phyloP scores from a whole-genome alignment of 495 filamentous ascomycete genomes.

The Podospora anserina region DNA sequence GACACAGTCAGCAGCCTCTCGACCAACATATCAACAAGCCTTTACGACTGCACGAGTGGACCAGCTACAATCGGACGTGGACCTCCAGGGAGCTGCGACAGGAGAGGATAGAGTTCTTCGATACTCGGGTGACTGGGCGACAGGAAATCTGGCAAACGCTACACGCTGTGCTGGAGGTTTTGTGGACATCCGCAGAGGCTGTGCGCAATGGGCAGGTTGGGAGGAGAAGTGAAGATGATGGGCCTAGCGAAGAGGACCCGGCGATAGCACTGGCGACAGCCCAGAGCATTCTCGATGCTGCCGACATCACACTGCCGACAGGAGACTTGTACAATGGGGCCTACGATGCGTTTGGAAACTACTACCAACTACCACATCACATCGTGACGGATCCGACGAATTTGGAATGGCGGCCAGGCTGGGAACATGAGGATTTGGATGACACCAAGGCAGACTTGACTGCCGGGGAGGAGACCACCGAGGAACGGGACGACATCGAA shows the following conservation, averaged over 20 bases:
- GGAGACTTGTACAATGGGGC: constrained; percentile 68
- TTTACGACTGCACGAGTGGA: constrained; percentile 48
- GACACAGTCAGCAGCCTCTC: constrained; percentile 25
- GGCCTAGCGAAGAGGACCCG: constrained; percentile 21
- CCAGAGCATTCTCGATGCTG: constrained; percentile 73
- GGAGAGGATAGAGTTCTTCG: constrained; percentile 68
- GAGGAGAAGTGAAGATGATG: constrained; percentile 25
- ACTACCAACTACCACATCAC: constrained; percentile 73
- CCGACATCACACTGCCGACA: constrained; percentile 74
- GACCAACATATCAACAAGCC: constrained; percentile 51
- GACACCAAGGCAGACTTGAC: constrained; percentile 47
- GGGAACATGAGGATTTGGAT: constrained; percentile 31
- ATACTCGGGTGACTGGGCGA: constrained; percentile 75
- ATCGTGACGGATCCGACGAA: constrained; percentile 75
- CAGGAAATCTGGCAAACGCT: constrained; percentile 77
- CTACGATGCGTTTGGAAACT: constrained; percentile 73
- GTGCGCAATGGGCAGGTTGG: constrained; percentile 21
- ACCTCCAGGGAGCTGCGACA: constrained; percentile 42
- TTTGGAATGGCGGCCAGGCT: constrained; percentile 45
- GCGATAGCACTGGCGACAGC: constrained; percentile 59
- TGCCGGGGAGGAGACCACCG: constrained; percentile 43
- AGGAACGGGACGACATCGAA: constrained; percentile 40
- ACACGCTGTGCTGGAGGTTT: constrained; percentile 58
- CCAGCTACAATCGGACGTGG: constrained; percentile 44
- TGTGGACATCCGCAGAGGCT: constrained; percentile 48